Evolutionary conservation across 116 monocot species (phyloP).

Genomic region (Posidonia oceanica): DNA sequence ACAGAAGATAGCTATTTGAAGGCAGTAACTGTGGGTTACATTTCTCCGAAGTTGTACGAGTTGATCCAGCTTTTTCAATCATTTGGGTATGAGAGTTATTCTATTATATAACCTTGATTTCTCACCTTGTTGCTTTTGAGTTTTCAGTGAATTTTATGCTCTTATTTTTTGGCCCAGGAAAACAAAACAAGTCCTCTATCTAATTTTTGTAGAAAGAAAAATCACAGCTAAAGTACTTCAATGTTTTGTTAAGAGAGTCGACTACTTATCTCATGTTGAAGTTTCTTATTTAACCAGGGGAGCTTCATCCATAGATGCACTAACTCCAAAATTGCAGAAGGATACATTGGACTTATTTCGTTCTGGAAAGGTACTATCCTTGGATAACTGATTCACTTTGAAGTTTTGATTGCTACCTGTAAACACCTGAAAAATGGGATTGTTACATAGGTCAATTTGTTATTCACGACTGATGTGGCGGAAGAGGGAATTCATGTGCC

Average conservation of each 20-base stretch:
- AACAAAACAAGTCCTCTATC: constrained; percentile 47
- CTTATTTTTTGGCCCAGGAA: constrained; percentile 15
- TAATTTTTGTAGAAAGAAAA: constrained; percentile 83
- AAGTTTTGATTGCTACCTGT: neutral
- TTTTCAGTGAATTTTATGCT: neutral
- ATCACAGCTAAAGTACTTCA: constrained; percentile 72
- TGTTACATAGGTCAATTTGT: constrained; percentile 55
- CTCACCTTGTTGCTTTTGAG: too few species aligned
- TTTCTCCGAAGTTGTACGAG: constrained; percentile 75
- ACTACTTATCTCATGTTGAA: constrained; percentile 46
- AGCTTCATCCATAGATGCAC: constrained; percentile 47
- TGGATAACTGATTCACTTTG: neutral
- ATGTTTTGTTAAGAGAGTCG: constrained; percentile 35
- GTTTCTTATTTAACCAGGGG: constrained; percentile 87
- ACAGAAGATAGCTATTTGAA: constrained; percentile 28
- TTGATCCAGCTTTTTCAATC: constrained; percentile 46
- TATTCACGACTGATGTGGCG: constrained; percentile 86
- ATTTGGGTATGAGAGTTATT: constrained; percentile 39
- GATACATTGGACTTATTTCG: constrained; percentile 62
- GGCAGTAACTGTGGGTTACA: constrained; percentile 39
- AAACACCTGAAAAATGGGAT: neutral
- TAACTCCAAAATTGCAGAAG: constrained; percentile 54
- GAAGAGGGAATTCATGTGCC: constrained; percentile 79
- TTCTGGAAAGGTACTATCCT: constrained; percentile 50
- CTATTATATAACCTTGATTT: neutral